Evolutionary conservation across 1,284 basidiomycete genomes (phyloP).

Genomic region (Hortiboletus rubellus): DNA sequence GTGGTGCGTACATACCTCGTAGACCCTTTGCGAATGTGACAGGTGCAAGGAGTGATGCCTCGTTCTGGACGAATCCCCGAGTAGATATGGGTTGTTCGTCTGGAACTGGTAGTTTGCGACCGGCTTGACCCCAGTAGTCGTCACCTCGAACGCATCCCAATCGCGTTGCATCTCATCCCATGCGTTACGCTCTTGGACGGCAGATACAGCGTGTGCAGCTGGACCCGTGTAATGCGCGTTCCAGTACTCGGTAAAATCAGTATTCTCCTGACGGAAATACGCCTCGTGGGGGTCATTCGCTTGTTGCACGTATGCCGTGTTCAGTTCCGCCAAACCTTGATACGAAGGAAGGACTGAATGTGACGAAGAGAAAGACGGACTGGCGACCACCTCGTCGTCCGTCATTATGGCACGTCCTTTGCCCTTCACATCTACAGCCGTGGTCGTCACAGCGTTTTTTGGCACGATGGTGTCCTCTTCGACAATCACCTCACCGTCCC

Average conservation of each 20-base stretch:
- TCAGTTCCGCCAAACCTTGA: slow-evolving; percentile 24
- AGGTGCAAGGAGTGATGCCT: slow-evolving; percentile 57
- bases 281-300: slow-evolving; percentile 59
- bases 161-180: slow-evolving; percentile 75
- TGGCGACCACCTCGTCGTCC: background rate
- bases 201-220: slow-evolving; percentile 6
- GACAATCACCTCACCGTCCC: slow-evolving; percentile 82
- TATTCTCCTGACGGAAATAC: slow-evolving; percentile 73
- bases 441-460: slow-evolving; percentile 34
- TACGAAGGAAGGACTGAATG: slow-evolving; percentile 10
- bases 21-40: slow-evolving; percentile 42
- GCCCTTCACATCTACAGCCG: slow-evolving; percentile 55
- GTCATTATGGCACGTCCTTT: slow-evolving; percentile 56
- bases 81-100: slow-evolving; percentile 77
- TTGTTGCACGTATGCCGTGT: slow-evolving; percentile 19
- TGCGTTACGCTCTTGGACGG: background rate
- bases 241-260: slow-evolving; percentile 63
- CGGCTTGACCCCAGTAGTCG: slow-evolving; percentile 58
- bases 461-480: slow-evolving; percentile 80
- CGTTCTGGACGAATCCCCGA: slow-evolving; percentile 55
- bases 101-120: slow-evolving; percentile 76
- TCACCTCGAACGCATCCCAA: slow-evolving; percentile 84
- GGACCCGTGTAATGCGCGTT: slow-evolving; percentile 34
- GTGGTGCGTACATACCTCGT: slow-evolving; percentile 54
- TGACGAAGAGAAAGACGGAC: slow-evolving; percentile 4